Evolutionary conservation across 1,284 basidiomycete genomes (phyloP).

Genomic region (Pseudozyma flocculosa): DNA sequence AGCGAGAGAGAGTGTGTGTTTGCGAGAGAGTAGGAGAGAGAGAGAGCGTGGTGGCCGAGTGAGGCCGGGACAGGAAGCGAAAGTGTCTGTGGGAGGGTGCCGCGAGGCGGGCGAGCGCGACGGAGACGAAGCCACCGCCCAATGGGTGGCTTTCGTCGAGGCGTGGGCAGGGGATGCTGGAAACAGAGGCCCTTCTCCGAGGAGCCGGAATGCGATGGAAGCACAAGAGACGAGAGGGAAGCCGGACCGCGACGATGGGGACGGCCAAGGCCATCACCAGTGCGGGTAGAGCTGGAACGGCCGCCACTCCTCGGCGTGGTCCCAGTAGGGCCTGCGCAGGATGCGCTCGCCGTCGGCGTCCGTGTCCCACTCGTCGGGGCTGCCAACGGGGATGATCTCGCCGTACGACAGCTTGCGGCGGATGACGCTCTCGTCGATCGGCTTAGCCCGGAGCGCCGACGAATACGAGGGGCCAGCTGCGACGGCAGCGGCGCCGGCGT

Average conservation of each 20-base stretch:
- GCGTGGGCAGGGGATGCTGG: no score
- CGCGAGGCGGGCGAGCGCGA: no score
- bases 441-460: background rate
- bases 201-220: background rate
- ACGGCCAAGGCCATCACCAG: background rate
- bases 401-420: background rate
- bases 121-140: no score
- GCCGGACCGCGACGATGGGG: no score
- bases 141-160: no score
- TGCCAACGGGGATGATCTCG: background rate
- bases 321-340: conserved; percentile 19
- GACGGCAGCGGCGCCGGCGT: background rate
- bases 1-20: no score
- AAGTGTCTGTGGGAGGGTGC: no score
- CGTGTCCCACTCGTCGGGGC: conserved; percentile 10
- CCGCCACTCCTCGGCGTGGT: conserved; percentile 16
- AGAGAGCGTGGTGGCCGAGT: no score
- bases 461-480: no score
- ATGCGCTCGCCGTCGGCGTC: conserved; percentile 14
- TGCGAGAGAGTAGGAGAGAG: no score
- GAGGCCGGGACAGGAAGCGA: no score
- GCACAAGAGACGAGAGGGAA: background rate
- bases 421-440: background rate
- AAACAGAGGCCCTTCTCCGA: no score
- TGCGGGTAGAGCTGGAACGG: conserved; percentile 21